Evolutionary conservation across 768 basidiomycete species (phyloP).

Genomic region (Rhodotorula taiwanensis): DNA sequence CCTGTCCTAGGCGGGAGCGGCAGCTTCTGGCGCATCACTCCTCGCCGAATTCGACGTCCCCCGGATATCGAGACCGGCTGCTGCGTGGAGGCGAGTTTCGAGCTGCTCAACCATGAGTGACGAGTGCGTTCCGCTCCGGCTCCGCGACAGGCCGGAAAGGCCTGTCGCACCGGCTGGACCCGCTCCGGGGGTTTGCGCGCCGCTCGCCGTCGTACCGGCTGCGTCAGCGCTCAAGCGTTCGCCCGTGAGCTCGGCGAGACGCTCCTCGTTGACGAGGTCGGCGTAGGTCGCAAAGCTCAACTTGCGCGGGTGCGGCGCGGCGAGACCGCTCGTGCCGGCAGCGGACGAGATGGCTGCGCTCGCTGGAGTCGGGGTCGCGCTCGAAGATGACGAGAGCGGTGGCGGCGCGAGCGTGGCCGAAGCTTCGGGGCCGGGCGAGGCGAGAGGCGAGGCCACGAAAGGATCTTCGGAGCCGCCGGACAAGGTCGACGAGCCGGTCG

Average conservation of each 20-base stretch:
- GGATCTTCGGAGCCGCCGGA: neutral
- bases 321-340: neutral
- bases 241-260: slow-evolving; percentile 33
- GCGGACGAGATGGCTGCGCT: neutral
- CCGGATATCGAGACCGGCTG: no score
- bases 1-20: no score
- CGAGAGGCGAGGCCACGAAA: slow-evolving; percentile 10
- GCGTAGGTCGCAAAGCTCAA: slow-evolving; percentile 20
- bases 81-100: neutral
- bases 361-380: neutral
- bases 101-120: neutral
- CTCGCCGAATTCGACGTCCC: no score
- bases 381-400: neutral
- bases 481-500: neutral
- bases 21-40: no score
- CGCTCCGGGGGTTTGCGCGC: neutral
- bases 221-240: slow-evolving; percentile 5
- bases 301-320: slow-evolving; percentile 17
- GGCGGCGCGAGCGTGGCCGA: slow-evolving; percentile 4
- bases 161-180: slow-evolving; percentile 1
- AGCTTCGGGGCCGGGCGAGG: neutral
- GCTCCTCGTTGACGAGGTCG: slow-evolving; percentile 36
- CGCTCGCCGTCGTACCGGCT: neutral
- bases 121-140: slow-evolving; percentile 6
- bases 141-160: neutral